phyloP scores from a whole-genome alignment of 2,329 filamentous ascomycete species.

The Pseudogymnoascus sp. region DNA sequence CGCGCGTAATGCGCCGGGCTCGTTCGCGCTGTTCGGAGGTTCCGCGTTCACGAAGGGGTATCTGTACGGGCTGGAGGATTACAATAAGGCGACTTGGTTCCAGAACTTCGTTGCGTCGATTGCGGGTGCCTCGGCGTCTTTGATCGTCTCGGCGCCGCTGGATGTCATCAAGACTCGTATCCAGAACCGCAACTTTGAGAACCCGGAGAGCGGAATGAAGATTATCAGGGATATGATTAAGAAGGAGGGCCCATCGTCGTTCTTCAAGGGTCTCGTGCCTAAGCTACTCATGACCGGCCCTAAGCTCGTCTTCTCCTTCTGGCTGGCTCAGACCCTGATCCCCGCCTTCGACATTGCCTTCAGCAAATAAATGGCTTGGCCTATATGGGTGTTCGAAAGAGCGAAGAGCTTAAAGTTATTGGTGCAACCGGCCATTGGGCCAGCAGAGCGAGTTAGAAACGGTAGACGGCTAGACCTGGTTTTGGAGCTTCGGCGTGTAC shows the following conservation, averaged over 20 bases:
- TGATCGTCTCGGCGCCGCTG: conserved; percentile 89
- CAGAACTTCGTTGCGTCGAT: conserved; percentile 98
- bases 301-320: conserved; percentile 99
- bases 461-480: conserved; percentile 6
- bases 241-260: conserved; percentile 75
- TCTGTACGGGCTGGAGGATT: conserved; percentile 79
- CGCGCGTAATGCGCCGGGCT: conserved; percentile 90
- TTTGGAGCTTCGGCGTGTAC: conserved; percentile 7
- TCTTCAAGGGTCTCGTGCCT: conserved; percentile 96
- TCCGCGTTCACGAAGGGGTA: conserved; percentile 98
- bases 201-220: conserved; percentile 86
- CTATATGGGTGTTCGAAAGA: background rate
- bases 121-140: conserved; percentile 86
- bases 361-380: background rate
- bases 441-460: conserved; percentile 4
- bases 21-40: conserved; percentile 96
- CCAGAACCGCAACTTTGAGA: conserved; percentile 97
- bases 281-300: conserved; percentile 99
- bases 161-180: conserved; percentile 98
- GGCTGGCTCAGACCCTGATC: conserved; percentile 96
- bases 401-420: background rate
- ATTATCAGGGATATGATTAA: conserved; percentile 90
- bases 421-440: background rate
- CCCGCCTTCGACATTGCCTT: conserved; percentile 67
- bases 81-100: conserved; percentile 88